Percentiles rank a stretch among this genome's conserved stretches.
Conservation (phyloP, 192 early-diverging fungal genomes). For the Coemansia sp. region DNA sequence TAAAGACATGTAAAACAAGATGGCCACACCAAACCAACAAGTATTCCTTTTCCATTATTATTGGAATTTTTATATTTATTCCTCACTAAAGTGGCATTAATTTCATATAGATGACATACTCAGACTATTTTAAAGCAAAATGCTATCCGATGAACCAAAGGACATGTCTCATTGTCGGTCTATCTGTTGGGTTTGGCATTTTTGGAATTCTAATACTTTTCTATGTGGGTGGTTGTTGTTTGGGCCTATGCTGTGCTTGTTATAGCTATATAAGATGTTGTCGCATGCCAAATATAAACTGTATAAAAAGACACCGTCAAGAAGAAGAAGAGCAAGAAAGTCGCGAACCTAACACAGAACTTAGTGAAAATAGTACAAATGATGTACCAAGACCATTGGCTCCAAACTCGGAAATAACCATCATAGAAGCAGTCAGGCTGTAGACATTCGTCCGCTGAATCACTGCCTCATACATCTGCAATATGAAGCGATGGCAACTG, state of each 20-base stretch:
- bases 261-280: neutral
- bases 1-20: neutral
- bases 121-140: neutral
- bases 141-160: neutral
- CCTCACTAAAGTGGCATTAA: neutral
- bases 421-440: neutral
- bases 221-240: neutral
- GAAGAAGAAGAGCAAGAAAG: neutral
- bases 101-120: neutral
- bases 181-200: neutral
- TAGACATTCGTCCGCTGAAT: neutral
- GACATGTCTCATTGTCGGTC: neutral
- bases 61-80: no score
- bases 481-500: no score
- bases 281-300: neutral
- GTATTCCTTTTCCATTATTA: no score
- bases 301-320: neutral
- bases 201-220: neutral
- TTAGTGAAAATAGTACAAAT: neutral
- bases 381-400: neutral
- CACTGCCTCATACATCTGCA: neutral
- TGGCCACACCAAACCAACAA: no score
- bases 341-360: neutral
- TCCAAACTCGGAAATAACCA: neutral
- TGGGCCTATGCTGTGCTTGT: neutral